Conservation (phyloP, 2,329 filamentous ascomycete genomes). For the Emergomyces pasteurianus region DNA sequence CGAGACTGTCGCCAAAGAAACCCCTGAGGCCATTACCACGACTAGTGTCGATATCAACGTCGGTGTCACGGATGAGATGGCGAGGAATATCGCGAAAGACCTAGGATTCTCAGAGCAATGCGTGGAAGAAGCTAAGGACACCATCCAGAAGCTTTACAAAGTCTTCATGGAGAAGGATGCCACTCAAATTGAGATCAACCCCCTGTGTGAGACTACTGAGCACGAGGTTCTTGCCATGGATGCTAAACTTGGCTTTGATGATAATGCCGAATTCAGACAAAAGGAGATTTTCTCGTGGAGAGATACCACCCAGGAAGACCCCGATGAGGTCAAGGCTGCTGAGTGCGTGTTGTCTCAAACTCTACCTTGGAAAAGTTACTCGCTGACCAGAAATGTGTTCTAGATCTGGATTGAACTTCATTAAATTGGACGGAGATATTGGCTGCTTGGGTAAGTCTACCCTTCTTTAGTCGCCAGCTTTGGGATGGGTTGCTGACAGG, state of each 20-base stretch:
- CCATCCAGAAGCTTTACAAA: slow-evolving; percentile 98
- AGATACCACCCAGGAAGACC: slow-evolving; percentile 88
- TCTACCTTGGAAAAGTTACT: not conserved
- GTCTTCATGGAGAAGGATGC: slow-evolving; percentile 98
- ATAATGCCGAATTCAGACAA: slow-evolving; percentile 97
- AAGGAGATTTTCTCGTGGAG: slow-evolving; percentile 92
- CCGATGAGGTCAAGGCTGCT: slow-evolving; percentile 94
- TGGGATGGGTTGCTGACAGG: not conserved
- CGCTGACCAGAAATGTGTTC: not conserved
- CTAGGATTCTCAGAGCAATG: slow-evolving; percentile 98
- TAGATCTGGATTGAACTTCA: slow-evolving; percentile 81
- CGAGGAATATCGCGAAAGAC: slow-evolving; percentile 74
- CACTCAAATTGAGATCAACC: slow-evolving; percentile 99
- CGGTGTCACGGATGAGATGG: slow-evolving; percentile 92
- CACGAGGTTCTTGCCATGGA: slow-evolving; percentile 99
- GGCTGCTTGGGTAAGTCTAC: slow-evolving; percentile 57
- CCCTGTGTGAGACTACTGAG: slow-evolving; percentile 93
- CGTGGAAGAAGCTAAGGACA: slow-evolving; percentile 86
- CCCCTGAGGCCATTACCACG: slow-evolving; percentile 87
- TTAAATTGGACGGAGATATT: slow-evolving; percentile 99
- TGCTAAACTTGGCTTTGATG: slow-evolving; percentile 96
- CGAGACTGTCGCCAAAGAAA: slow-evolving; percentile 96
- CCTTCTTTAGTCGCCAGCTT: not conserved
- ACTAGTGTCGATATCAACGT: slow-evolving; percentile 87
- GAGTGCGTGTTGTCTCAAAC: slow-evolving; percentile 42